phyloP scores from a whole-genome alignment of 148 eudicot genomes.

The Talinum fruticosum region DNA sequence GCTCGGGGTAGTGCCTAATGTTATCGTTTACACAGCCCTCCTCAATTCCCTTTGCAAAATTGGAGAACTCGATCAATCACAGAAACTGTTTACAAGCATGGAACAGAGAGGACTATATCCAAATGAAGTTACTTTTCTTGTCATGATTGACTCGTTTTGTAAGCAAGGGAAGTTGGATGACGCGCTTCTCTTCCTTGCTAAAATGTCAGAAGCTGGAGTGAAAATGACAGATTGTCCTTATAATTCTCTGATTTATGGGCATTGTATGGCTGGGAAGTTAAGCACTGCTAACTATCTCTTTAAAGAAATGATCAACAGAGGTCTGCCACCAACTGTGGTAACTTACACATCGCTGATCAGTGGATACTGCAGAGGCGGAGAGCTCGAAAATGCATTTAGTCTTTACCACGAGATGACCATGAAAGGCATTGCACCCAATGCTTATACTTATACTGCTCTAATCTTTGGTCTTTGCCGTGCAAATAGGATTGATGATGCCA shows the following conservation, averaged over 20 bases:
- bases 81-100: background rate
- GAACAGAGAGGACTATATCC: background rate
- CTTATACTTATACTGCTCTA: background rate
- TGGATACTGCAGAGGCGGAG: background rate
- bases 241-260: background rate
- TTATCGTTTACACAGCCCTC: background rate
- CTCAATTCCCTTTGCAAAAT: background rate
- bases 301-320: background rate
- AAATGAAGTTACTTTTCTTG: background rate
- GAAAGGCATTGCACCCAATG: slow-evolving; percentile 1
- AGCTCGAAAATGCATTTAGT: background rate
- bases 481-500: background rate
- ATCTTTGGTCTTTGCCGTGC: background rate
- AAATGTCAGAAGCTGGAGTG: background rate
- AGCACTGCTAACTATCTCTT: background rate
- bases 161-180: background rate
- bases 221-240: background rate
- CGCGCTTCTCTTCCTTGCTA: background rate
- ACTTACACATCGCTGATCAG: background rate
- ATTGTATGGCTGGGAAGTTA: background rate
- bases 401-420: background rate
- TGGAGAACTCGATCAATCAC: background rate
- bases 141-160: background rate
- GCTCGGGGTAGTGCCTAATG: background rate
- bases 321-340: background rate